Base-by-base conservation (phyloP, 768 basidiomycete species). In the Clavaria fumosa region DNA sequence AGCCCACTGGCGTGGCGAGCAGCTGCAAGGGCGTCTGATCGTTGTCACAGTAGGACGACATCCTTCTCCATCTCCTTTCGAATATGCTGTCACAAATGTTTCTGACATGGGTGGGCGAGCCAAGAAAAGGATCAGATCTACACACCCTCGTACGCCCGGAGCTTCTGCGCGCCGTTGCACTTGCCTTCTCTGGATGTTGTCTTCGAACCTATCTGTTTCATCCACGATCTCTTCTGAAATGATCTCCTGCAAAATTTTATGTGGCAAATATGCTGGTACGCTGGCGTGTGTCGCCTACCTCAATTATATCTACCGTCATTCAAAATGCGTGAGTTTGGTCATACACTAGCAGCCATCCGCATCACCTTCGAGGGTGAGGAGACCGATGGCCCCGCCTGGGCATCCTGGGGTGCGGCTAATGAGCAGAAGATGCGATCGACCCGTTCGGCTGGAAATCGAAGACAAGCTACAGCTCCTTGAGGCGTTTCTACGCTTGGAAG, bases 221-320 rank as follows among this genome's bases (percentile, higher is more conserved):
- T 93, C 90, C 21, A 93, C 81, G 38, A 95, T 93, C 53, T 95
- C 91, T 58, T 95, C 89, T 0, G 82, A 78, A 14, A 96, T 85
- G 44, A 97, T 95, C 67, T 93, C 90, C 69, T 85, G 57, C 44
- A 52, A 54, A 3, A 43, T 37, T 27, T 12, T 12, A n/a, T n/a
- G 17, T 11, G 28, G 22, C 18, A 7, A 9, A 15, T 9, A 22
- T 4, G 9, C 23, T 31, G 17, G 11, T 2, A 18, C 31, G 23
- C n/a, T 20, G 34, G 3, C n/a, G n/a, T 43, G n/a, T 35, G 30
- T 12, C 31, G 45, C 49, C 39, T 31, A 70, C 73, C 53, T 85
- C 82, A 41, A 85, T 83, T 45, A 85, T 72, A 50, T 85, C 82
- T 78, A 37, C 1, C 11, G n/a, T 14, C 3, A n/a, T n/a, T n/a